Evolutionary conservation across 2,329 filamentous ascomycete species (phyloP).

Genomic region (Penicillium sp.): DNA sequence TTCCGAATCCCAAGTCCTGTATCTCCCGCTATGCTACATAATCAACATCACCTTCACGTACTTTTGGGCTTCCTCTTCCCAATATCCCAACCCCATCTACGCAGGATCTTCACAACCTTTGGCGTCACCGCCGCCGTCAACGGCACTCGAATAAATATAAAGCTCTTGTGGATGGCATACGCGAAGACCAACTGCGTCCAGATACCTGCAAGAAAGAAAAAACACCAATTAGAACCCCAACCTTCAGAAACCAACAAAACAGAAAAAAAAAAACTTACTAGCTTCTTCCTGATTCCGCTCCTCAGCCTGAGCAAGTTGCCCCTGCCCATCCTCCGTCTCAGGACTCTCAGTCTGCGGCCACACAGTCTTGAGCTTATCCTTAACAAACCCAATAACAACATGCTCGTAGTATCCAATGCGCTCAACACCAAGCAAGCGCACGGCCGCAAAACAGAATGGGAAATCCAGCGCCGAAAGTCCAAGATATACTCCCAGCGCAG

Average conservation of each 20-base stretch:
- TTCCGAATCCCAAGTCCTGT: constrained; percentile 7
- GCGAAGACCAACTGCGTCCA: constrained; percentile 89
- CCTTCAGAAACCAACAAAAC: not conserved
- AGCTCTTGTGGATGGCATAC: constrained; percentile 96
- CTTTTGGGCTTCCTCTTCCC: constrained; percentile 65
- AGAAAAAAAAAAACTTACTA: constrained; percentile 59
- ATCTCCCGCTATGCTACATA: constrained; percentile 12
- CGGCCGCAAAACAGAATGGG: constrained; percentile 89
- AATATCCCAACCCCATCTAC: constrained; percentile 92
- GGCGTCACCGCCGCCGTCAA: constrained; percentile 86
- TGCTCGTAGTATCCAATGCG: constrained; percentile 66
- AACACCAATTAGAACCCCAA: not conserved
- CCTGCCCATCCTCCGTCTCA: constrained; percentile 19
- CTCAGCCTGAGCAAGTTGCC: constrained; percentile 60
- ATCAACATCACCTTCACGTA: constrained; percentile 18
- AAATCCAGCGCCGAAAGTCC: constrained; percentile 82
- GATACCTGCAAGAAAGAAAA: constrained; percentile 49
- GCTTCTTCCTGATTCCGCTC: constrained; percentile 63
- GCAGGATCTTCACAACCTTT: constrained; percentile 85
- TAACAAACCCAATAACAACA: constrained; percentile 42
- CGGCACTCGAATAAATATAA: constrained; percentile 94
- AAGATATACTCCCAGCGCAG: constrained; percentile 87
- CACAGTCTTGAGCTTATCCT: constrained; percentile 32
- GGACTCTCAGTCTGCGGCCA: constrained; percentile 37
- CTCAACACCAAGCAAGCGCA: constrained; percentile 79